phyloP scores from a whole-genome alignment of 176 grass and related monocot species.

The Eremochloa ophiuroides region DNA sequence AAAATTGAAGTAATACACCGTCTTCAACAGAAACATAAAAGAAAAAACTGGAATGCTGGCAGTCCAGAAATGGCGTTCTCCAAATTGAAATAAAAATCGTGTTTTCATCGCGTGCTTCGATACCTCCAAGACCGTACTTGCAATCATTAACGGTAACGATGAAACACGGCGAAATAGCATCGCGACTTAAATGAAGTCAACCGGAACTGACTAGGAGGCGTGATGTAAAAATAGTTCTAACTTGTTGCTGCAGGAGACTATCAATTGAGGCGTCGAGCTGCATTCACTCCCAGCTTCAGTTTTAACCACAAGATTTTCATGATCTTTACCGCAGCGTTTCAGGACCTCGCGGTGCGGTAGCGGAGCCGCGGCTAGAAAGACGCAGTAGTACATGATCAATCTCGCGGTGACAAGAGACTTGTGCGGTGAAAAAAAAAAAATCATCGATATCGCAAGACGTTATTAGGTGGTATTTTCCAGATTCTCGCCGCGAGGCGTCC shows the following conservation, averaged over 20 bases:
- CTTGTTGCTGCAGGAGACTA: neutral
- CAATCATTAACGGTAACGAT: neutral
- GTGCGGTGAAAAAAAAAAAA: no score
- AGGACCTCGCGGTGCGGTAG: no score
- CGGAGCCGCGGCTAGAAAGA: no score
- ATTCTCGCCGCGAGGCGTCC: no score
- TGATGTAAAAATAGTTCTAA: neutral
- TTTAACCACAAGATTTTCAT: neutral
- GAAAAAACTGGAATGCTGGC: no score
- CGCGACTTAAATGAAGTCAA: conserved; percentile 2
- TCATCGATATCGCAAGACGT: no score
- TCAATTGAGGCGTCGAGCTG: neutral
- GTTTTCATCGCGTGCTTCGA: neutral
- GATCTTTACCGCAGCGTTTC: no score
- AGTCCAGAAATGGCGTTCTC: neutral
- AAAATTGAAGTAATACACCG: no score
- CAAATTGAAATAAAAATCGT: neutral
- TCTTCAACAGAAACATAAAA: no score
- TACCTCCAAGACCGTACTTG: neutral
- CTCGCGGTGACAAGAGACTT: no score
- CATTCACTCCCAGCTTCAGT: neutral
- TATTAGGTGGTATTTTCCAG: no score
- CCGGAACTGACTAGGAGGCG: neutral
- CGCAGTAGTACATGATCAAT: no score
- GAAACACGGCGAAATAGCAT: neutral